Conservation (phyloP, 495 filamentous ascomycete species). For the Neurospora sp. region DNA sequence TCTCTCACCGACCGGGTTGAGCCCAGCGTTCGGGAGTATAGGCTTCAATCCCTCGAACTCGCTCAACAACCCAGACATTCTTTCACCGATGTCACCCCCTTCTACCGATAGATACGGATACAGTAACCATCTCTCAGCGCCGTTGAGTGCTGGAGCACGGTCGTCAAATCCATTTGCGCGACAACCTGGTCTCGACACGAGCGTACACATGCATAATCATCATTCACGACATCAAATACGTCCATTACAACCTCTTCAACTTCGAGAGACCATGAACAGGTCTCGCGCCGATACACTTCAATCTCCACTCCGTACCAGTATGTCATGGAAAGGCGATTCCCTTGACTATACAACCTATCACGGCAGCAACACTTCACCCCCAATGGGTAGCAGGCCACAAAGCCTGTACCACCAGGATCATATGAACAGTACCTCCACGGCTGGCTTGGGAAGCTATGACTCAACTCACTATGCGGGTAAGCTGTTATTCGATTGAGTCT, state of each 20-base stretch:
- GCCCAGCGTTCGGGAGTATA: conserved; percentile 51
- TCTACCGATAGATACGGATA: conserved; percentile 45
- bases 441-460: conserved; percentile 35
- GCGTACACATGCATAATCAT: conserved; percentile 36
- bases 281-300: conserved; percentile 49
- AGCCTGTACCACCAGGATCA: conserved; percentile 25
- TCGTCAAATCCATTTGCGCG: conserved; percentile 46
- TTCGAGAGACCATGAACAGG: conserved; percentile 49
- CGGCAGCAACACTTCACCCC: conserved; percentile 30
- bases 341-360: conserved; percentile 45
- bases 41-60: conserved; percentile 42
- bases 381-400: conserved; percentile 32
- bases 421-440: conserved; percentile 12
- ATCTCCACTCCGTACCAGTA: conserved; percentile 49
- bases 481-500: conserved; percentile 9
- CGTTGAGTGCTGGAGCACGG: conserved; percentile 37
- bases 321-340: conserved; percentile 52
- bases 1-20: conserved; percentile 51
- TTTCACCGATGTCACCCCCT: conserved; percentile 43
- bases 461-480: conserved; percentile 43
- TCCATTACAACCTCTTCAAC: conserved; percentile 47
- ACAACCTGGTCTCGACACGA: conserved; percentile 37
- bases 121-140: conserved; percentile 36
- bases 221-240: conserved; percentile 32
- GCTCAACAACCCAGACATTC: conserved; percentile 39